Percentiles rank a stretch among this genome's conserved stretches.
These are phyloP conservation scores for Thraustochytrium sp. DNA, from an alignment of 352 stramenopile genomes.

Conservation along the genomic window DNA sequence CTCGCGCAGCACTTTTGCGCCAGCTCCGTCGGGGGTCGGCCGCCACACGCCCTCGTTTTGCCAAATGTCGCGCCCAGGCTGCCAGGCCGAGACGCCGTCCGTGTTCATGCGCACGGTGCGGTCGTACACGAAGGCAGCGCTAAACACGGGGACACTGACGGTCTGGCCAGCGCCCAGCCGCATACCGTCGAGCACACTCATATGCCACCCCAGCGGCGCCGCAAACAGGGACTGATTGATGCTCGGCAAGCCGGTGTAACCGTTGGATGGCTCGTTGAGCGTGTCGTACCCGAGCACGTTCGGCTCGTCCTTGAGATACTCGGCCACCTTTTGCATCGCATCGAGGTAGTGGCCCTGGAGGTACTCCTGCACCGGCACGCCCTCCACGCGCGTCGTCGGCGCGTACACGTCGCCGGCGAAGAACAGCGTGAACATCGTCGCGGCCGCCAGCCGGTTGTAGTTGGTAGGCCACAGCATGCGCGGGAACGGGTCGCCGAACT, in stretches of 20 bases:
- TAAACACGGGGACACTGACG: neutral
- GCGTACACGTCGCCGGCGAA: slow-evolving; percentile 53
- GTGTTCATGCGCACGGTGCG: slow-evolving; percentile 58
- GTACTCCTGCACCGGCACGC: slow-evolving; percentile 66
- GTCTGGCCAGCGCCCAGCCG: slow-evolving; percentile 52
- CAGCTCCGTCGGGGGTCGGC: slow-evolving; percentile 52
- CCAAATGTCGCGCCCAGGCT: slow-evolving; percentile 66
- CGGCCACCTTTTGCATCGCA: slow-evolving; percentile 63
- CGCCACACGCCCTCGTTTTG: slow-evolving; percentile 67
- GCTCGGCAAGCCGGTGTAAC: slow-evolving; percentile 64
- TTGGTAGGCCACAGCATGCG: slow-evolving; percentile 46
- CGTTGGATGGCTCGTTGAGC: slow-evolving; percentile 76
- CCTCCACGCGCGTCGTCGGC: slow-evolving; percentile 60
- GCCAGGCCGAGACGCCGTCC: slow-evolving; percentile 60
- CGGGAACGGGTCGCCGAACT: slow-evolving; percentile 22
- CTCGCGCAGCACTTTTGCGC: slow-evolving; percentile 58
- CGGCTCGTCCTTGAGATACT: slow-evolving; percentile 57
- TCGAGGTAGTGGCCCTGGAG: slow-evolving; percentile 72
- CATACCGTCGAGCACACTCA: slow-evolving; percentile 72
- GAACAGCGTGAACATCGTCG: slow-evolving; percentile 45
- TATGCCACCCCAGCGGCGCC: slow-evolving; percentile 46
- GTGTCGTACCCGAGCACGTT: slow-evolving; percentile 75
- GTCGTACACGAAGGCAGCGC: slow-evolving; percentile 42
- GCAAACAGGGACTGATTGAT: slow-evolving; percentile 14
- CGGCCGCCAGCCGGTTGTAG: slow-evolving; percentile 41